These are phyloP conservation scores for Cornus controversa DNA, from an alignment of 148 eudicot genomes.

Conservation along the genomic window DNA sequence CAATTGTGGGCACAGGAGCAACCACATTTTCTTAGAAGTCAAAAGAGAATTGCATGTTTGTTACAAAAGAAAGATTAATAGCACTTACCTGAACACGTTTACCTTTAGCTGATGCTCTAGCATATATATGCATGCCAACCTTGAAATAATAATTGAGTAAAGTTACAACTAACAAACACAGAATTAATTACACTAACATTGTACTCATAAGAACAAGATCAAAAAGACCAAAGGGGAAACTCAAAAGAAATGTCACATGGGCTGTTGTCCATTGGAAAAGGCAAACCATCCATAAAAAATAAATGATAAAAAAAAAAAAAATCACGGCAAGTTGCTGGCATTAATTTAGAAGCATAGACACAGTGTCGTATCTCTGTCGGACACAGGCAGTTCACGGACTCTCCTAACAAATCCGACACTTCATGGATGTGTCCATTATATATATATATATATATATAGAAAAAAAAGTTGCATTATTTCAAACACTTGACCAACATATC, in stretches of 20 bases:
- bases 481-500: too few species aligned
- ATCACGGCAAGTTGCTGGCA: too few species aligned
- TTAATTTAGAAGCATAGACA: too few species aligned
- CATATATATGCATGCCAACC: constrained; percentile 46
- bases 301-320: background rate
- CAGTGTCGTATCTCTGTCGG: too few species aligned
- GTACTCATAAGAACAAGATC: background rate
- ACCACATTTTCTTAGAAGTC: constrained; percentile 4
- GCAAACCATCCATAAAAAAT: background rate
- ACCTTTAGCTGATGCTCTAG: constrained; percentile 59
- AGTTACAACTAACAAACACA: background rate
- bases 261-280: background rate
- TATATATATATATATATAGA: too few species aligned
- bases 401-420: too few species aligned
- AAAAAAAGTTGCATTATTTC: too few species aligned
- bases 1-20: background rate
- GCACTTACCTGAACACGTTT: constrained; percentile 55
- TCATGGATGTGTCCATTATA: too few species aligned
- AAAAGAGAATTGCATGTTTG: constrained; percentile 7
- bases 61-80: constrained; percentile 2
- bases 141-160: constrained; percentile 22
- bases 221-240: background rate
- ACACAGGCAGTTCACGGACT: too few species aligned
- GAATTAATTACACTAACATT: background rate
- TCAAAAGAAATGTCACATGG: background rate